phyloP scores from a whole-genome alignment of 164 flowering plant genomes.

The Vitis amurensis region DNA sequence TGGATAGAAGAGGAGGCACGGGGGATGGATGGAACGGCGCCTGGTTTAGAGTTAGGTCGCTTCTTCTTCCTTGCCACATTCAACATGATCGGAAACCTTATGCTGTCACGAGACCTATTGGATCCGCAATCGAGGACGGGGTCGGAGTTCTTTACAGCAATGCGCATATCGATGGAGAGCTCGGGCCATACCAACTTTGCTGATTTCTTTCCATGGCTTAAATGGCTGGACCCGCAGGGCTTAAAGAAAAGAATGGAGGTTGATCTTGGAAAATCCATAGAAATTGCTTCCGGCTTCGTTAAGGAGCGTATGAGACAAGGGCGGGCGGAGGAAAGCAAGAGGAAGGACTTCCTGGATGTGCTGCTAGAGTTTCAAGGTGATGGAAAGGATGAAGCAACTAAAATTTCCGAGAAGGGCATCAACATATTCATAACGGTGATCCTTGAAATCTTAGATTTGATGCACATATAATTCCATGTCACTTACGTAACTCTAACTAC shows the following conservation, averaged over 20 bases:
- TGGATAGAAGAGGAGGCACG: slow-evolving; percentile 33
- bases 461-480: too few relatives aligned
- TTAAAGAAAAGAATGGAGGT: slow-evolving; percentile 31
- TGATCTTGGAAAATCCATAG: slow-evolving; percentile 33
- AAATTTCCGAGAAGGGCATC: slow-evolving; percentile 28
- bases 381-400: slow-evolving; percentile 29
- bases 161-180: slow-evolving; percentile 35
- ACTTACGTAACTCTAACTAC: too few relatives aligned
- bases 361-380: slow-evolving; percentile 42
- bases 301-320: slow-evolving; percentile 22
- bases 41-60: slow-evolving; percentile 20
- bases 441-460: neutral
- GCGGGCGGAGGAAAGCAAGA: slow-evolving; percentile 1
- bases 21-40: neutral
- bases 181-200: slow-evolving; percentile 30
- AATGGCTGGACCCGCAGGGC: slow-evolving; percentile 39
- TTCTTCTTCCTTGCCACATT: slow-evolving; percentile 39
- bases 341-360: slow-evolving; percentile 44
- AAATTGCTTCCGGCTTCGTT: slow-evolving; percentile 31
- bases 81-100: slow-evolving; percentile 43
- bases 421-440: slow-evolving; percentile 39
- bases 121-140: slow-evolving; percentile 27
- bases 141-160: slow-evolving; percentile 30
- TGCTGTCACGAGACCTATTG: slow-evolving; percentile 40
- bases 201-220: slow-evolving; percentile 36